Conservation (phyloP, 331 rosid species). For the Acacia concinna region DNA sequence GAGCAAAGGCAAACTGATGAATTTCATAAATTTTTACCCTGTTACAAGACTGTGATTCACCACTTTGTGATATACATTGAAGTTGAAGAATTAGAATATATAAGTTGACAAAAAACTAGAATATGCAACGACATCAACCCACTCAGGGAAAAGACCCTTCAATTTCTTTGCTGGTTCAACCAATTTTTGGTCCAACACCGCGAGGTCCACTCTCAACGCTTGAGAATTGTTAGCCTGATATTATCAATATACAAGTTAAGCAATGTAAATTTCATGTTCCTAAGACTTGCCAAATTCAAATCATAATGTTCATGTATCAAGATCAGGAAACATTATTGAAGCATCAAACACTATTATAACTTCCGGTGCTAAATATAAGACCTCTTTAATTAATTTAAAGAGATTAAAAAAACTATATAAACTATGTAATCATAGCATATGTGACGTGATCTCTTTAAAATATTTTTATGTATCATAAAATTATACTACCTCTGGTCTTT, state of each 20-base stretch:
- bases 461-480: too few relatives aligned
- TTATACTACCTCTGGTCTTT: too few relatives aligned
- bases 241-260: constrained; percentile 7
- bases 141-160: constrained; percentile 75
- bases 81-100: constrained; percentile 37
- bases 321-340: neutral
- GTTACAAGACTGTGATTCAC: constrained; percentile 8
- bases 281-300: neutral
- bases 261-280: neutral
- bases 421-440: too few relatives aligned
- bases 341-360: constrained; percentile 40
- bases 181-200: constrained; percentile 79
- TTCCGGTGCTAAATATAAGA: too few relatives aligned
- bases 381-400: too few relatives aligned
- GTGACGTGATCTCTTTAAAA: too few relatives aligned
- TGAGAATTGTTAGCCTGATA: constrained; percentile 68
- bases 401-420: too few relatives aligned
- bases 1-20: neutral
- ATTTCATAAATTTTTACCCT: neutral
- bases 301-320: neutral
- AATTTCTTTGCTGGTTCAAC: constrained; percentile 62
- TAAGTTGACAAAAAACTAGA: constrained; percentile 79
- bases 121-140: constrained; percentile 82
- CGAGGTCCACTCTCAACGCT: constrained; percentile 70
- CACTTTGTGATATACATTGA: neutral